Evolutionary conservation across 805 yeast genomes (phyloP).

Genomic region (Candida maris): DNA sequence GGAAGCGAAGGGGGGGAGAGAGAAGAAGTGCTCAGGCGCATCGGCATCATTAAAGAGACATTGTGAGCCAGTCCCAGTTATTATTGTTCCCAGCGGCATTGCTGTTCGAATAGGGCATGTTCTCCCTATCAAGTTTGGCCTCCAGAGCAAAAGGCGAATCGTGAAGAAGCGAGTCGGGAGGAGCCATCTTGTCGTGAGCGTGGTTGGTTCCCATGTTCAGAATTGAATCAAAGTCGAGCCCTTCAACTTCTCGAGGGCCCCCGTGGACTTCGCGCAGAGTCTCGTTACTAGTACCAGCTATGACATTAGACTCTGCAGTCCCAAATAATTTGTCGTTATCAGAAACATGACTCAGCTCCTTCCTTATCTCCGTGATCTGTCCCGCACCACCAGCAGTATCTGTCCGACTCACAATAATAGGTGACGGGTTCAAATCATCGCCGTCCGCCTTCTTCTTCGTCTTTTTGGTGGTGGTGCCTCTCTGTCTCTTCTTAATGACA

Average conservation of each 20-base stretch:
- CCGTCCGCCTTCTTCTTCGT: conserved; percentile 38
- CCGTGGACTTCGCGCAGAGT: background rate
- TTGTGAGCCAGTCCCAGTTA: conserved; percentile 47
- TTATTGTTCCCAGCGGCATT: conserved; percentile 12
- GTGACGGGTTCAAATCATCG: conserved; percentile 48
- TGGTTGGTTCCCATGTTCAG: conserved; percentile 12
- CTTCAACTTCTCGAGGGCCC: conserved; percentile 11
- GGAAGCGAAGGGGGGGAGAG: background rate
- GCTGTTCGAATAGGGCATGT: conserved; percentile 7
- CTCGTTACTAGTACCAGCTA: conserved; percentile 1
- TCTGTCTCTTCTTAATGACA: conserved; percentile 86
- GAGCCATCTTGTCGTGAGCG: conserved; percentile 5
- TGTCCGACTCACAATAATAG: conserved; percentile 25
- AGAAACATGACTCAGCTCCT: conserved; percentile 1
- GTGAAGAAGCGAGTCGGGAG: background rate
- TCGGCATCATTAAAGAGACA: conserved; percentile 32
- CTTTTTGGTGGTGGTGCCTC: conserved; percentile 39
- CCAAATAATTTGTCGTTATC: conserved; percentile 1
- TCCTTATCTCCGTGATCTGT: conserved; percentile 4
- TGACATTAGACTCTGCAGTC: background rate
- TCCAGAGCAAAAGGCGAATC: background rate
- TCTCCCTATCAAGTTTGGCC: conserved; percentile 1
- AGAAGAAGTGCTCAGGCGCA: background rate
- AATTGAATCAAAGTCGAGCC: conserved; percentile 23
- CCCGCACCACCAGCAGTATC: conserved; percentile 5